A percentile compares a stretch with the other conserved stretches of the same genome.
Evolutionary conservation across 805 yeast species (phyloP).

Genomic region (Ogataea chonburiensis): DNA sequence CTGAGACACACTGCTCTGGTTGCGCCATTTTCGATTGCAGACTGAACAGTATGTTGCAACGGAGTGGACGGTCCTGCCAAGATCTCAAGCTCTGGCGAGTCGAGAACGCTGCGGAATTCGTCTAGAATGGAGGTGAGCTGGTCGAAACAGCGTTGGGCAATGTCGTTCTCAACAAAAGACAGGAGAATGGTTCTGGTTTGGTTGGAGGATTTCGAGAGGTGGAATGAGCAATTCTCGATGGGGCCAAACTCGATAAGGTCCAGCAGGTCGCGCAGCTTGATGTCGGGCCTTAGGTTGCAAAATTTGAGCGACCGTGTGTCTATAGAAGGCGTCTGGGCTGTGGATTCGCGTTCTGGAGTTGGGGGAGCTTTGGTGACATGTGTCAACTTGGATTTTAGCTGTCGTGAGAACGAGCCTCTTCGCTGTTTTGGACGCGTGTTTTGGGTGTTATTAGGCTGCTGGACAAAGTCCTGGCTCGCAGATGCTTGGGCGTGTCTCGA

Average conservation of each 20-base stretch:
- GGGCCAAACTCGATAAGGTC: constrained; percentile 57
- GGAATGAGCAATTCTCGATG: constrained; percentile 54
- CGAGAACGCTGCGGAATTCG: constrained; percentile 30
- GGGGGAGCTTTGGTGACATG: constrained; percentile 15
- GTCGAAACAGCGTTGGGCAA: constrained; percentile 25
- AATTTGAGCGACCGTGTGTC: constrained; percentile 25
- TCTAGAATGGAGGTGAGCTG: constrained; percentile 16
- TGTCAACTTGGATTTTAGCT: constrained; percentile 20
- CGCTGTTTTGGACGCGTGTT: constrained; percentile 1
- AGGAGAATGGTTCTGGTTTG: constrained; percentile 17
- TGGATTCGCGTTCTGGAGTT: too few relatives aligned
- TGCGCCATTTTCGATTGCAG: constrained; percentile 33
- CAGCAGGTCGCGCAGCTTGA: constrained; percentile 29
- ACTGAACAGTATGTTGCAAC: constrained; percentile 25
- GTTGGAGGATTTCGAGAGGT: constrained; percentile 22
- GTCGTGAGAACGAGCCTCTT: constrained; percentile 19
- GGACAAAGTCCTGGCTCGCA: background rate
- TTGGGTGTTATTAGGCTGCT: background rate
- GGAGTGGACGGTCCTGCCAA: constrained; percentile 34
- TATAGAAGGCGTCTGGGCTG: background rate
- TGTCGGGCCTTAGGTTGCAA: constrained; percentile 19
- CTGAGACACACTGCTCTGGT: constrained; percentile 31
- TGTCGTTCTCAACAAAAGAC: constrained; percentile 26
- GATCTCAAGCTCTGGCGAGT: constrained; percentile 39
- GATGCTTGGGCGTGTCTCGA: constrained; percentile 2